Base-by-base conservation (phyloP, 495 filamentous ascomycete species). In the Aspergillus kassunensis region DNA sequence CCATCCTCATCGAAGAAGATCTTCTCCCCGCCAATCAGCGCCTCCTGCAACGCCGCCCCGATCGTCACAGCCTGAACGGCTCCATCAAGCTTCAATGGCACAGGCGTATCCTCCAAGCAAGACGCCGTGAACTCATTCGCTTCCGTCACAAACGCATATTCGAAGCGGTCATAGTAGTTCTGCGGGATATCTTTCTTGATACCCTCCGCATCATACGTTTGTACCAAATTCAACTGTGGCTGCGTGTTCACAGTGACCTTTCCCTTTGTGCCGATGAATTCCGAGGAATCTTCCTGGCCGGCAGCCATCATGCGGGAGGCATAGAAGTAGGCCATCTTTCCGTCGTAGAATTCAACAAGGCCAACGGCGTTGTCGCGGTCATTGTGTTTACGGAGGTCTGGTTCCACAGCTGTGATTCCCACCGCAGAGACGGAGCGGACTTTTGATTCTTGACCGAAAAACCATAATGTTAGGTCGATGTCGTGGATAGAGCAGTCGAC, bases 281-380 rank as follows among this genome's bases (percentile, higher is more conserved):
- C 83, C 0, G 82, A 83, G 51, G 71, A 75, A 55, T 86, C 83
- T 54, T 83, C 74, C 65, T 85, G 83, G 1, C 83, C 83, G 2
- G 76, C 72, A 0, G 80, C 77, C 79, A 85, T 85, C 81, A 84
- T 85, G 13, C 82, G 69, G 7, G 65, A 72, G 16, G 66, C 69
- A 62, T 81, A 85, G 51, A 83, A 78, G 53, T 84, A 83, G 6
- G 81, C 82, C 31, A 86, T 76, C 56, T 76, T 72, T 13, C 80
- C 81, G 34, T 73, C 76, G 49, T 74, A 77, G 63, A 85, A 86
- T 67, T 86, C 83, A 7, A 85, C 77, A 24, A 85, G 64, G 1
- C 81, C 81, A 4, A 85, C 75, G 12, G 79, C 81, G 50, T 86
- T 86, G 57, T 86, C 83, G 19, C 73, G 71, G 55, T 86, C 83